These are phyloP conservation scores for Penicillium digitatum DNA, from an alignment of 2,329 filamentous ascomycete species.

Conservation along the genomic window DNA sequence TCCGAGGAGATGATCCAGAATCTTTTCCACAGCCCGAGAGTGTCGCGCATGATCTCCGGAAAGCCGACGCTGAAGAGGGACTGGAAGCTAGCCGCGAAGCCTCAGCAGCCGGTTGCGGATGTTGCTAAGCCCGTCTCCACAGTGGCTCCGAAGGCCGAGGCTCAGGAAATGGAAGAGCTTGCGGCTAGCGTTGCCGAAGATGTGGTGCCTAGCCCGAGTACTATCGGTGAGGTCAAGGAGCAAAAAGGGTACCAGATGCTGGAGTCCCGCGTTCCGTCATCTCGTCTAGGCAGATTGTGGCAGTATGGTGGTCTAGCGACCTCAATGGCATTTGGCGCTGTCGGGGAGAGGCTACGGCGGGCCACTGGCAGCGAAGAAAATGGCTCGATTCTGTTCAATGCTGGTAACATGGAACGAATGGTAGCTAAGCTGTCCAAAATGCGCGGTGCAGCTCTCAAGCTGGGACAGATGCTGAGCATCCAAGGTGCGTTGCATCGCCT, in stretches of 20 bases:
- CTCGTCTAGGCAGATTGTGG: slow-evolving; percentile 81
- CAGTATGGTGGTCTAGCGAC: slow-evolving; percentile 91
- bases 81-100: slow-evolving; percentile 13
- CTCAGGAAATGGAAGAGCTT: slow-evolving; percentile 45
- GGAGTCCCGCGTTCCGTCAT: slow-evolving; percentile 86
- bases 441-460: slow-evolving; percentile 92
- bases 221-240: slow-evolving; percentile 24
- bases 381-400: slow-evolving; percentile 81
- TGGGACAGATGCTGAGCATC: slow-evolving; percentile 97
- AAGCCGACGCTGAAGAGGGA: slow-evolving; percentile 29
- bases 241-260: slow-evolving; percentile 62
- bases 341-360: slow-evolving; percentile 78
- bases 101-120: neutral
- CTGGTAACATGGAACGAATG: slow-evolving; percentile 85
- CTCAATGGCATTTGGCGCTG: slow-evolving; percentile 90
- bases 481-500: slow-evolving; percentile 53
- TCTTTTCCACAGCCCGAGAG: slow-evolving; percentile 58
- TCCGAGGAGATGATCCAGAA: slow-evolving; percentile 58
- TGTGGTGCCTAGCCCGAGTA: slow-evolving; percentile 19
- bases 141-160: slow-evolving; percentile 14
- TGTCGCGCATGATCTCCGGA: slow-evolving; percentile 54
- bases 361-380: slow-evolving; percentile 63
- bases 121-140: neutral
- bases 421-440: slow-evolving; percentile 92
- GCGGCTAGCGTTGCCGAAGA: slow-evolving; percentile 48